phyloP scores from a whole-genome alignment of 2,329 filamentous ascomycete genomes.

The Polytolypa hystricis region DNA sequence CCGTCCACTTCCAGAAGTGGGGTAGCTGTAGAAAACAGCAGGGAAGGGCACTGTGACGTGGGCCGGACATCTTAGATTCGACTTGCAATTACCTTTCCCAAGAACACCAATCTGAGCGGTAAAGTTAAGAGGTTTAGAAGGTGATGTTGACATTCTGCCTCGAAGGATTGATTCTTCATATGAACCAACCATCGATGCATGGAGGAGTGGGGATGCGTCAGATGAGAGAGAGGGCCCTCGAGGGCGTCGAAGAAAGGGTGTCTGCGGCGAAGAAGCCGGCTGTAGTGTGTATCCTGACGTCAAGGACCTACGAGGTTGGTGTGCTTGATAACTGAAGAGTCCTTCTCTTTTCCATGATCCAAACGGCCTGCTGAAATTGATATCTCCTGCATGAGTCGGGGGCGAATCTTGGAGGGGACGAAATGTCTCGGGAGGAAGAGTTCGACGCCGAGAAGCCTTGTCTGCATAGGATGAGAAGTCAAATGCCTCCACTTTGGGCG shows the following conservation, averaged over 20 bases:
- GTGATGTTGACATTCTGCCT: conserved; percentile 92
- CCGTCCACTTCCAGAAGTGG: conserved; percentile 51
- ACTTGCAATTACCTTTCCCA: conserved; percentile 77
- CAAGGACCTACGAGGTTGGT: conserved; percentile 66
- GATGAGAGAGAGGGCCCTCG: conserved; percentile 44
- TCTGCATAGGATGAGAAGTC: conserved; percentile 39
- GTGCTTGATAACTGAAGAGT: conserved; percentile 59
- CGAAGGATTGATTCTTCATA: conserved; percentile 95
- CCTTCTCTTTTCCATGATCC: conserved; percentile 46
- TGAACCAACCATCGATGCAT: conserved; percentile 92
- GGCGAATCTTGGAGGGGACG: conserved; percentile 37
- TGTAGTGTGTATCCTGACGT: conserved; percentile 47
- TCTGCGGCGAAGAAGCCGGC: conserved; percentile 34
- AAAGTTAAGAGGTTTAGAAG: conserved; percentile 85
- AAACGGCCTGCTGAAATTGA: conserved; percentile 34
- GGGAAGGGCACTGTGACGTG: conserved; percentile 87
- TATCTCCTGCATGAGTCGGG: conserved; percentile 23
- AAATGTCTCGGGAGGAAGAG: conserved; percentile 54
- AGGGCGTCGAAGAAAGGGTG: conserved; percentile 10
- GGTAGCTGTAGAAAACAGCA: conserved; percentile 92
- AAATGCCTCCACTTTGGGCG: conserved; percentile 42
- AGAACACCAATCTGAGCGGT: conserved; percentile 90
- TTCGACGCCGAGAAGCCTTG: conserved; percentile 54
- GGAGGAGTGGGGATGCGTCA: conserved; percentile 67
- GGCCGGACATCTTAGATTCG: conserved; percentile 71